These are phyloP conservation scores for Lactarius sanguifluus DNA, from an alignment of 768 basidiomycete genomes.

Conservation along the genomic window DNA sequence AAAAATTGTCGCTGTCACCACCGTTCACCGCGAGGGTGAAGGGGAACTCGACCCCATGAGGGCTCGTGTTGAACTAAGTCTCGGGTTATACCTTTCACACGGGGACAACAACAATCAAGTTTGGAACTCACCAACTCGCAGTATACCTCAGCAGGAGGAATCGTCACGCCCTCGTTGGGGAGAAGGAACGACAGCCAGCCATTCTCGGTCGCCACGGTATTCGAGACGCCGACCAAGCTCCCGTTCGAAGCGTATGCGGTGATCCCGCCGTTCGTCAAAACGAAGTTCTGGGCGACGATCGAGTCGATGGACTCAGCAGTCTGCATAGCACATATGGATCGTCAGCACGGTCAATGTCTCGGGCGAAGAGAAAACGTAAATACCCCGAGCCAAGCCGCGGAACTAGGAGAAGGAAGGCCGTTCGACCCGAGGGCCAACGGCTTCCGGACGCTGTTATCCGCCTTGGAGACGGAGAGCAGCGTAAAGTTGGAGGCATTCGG, in stretches of 20 bases:
- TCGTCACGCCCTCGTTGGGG: neutral
- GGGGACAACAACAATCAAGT: too few species aligned
- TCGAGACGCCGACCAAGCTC: neutral
- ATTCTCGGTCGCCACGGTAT: neutral
- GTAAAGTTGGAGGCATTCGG: conserved; percentile 10
- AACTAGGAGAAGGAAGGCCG: neutral
- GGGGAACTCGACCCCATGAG: conserved; percentile 9
- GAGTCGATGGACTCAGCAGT: conserved; percentile 2
- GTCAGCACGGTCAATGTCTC: neutral
- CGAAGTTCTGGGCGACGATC: conserved; percentile 3
- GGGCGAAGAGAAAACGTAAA: neutral
- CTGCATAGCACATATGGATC: neutral
- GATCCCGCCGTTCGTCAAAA: conserved; percentile 8
- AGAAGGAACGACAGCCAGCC: conserved; percentile 6
- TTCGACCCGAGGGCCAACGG: neutral
- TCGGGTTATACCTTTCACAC: neutral
- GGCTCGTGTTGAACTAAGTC: conserved; percentile 15
- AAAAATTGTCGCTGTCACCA: conserved; percentile 12
- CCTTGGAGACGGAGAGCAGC: conserved; percentile 6
- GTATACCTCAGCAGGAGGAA: conserved; percentile 2
- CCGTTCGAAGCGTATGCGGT: conserved; percentile 4
- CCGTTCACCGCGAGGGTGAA: conserved; percentile 1
- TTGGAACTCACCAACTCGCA: conserved; percentile 12
- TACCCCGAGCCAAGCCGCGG: conserved; percentile 7
- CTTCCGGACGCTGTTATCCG: neutral